phyloP scores from a whole-genome alignment of 2,329 filamentous ascomycete species.

The Aspergillus aculeatus region DNA sequence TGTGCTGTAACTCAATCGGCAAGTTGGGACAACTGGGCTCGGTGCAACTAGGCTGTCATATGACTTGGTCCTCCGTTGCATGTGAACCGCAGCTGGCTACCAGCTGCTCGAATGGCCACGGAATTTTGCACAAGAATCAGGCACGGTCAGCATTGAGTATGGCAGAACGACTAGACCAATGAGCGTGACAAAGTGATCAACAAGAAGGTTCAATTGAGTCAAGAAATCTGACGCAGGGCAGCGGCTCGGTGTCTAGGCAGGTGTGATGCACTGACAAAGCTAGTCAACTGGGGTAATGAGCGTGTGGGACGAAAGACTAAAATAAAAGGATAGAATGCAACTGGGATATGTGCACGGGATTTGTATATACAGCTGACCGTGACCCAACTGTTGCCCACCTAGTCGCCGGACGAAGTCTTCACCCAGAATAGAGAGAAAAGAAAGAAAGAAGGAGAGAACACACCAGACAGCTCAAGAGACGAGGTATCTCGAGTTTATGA shows the following conservation, averaged over 20 bases:
- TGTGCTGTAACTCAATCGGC: conserved; percentile 28
- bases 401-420: neutral
- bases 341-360: conserved; percentile 4
- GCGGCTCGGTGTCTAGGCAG: neutral
- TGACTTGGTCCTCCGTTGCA: conserved; percentile 30
- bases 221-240: too few species aligned
- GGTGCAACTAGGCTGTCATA: conserved; percentile 32
- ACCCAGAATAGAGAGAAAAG: neutral
- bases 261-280: neutral
- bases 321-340: neutral
- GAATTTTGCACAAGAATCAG: conserved; percentile 12
- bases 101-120: conserved; percentile 21
- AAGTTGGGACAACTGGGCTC: conserved; percentile 36
- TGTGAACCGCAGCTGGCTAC: conserved; percentile 20
- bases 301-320: neutral
- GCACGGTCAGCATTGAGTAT: conserved; percentile 10
- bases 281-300: neutral
- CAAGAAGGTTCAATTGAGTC: neutral
- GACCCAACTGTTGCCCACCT: conserved; percentile 2
- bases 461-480: neutral
- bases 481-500: conserved; percentile 19
- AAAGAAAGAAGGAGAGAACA: neutral
- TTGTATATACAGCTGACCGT: conserved; percentile 17
- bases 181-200: neutral
- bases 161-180: neutral